Evolutionary conservation across 1,284 basidiomycete species (phyloP).

Genomic region (Trichosporon asahii): DNA sequence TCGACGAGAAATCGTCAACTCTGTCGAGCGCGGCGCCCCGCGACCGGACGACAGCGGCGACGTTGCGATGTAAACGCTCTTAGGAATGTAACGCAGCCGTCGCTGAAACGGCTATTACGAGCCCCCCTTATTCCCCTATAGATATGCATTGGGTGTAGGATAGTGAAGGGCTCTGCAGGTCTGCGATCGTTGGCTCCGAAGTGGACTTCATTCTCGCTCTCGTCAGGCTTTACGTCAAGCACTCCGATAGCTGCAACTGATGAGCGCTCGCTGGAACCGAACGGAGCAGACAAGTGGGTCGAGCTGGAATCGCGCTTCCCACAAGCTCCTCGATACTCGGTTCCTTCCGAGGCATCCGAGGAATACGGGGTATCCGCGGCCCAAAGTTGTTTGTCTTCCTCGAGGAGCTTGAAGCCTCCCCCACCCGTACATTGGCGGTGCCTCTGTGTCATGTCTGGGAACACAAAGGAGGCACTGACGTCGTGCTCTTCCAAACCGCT

Average conservation of each 20-base stretch:
- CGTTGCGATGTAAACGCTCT: conserved; percentile 37
- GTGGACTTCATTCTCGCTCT: background rate
- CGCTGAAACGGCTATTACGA: background rate
- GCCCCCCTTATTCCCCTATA: background rate
- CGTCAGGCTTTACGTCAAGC: background rate
- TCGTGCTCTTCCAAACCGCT: background rate
- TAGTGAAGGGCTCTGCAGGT: background rate
- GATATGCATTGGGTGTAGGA: conserved; percentile 12
- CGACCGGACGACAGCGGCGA: conserved; percentile 48
- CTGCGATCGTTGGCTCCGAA: background rate
- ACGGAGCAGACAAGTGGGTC: background rate
- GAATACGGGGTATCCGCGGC: too few species aligned
- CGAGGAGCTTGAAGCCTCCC: too few species aligned
- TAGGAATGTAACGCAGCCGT: background rate
- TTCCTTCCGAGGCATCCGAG: background rate
- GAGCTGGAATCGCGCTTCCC: background rate
- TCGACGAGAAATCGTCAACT: conserved; percentile 67
- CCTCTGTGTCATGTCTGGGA: background rate
- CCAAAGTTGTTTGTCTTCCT: too few species aligned
- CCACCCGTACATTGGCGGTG: background rate
- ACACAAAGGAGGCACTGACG: background rate
- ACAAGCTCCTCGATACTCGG: background rate
- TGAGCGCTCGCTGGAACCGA: background rate
- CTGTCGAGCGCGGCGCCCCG: conserved; percentile 55
- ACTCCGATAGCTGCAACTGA: background rate